These are phyloP conservation scores for Cicer pinnatifidum DNA, from an alignment of 306 rosid species.

Conservation along the genomic window DNA sequence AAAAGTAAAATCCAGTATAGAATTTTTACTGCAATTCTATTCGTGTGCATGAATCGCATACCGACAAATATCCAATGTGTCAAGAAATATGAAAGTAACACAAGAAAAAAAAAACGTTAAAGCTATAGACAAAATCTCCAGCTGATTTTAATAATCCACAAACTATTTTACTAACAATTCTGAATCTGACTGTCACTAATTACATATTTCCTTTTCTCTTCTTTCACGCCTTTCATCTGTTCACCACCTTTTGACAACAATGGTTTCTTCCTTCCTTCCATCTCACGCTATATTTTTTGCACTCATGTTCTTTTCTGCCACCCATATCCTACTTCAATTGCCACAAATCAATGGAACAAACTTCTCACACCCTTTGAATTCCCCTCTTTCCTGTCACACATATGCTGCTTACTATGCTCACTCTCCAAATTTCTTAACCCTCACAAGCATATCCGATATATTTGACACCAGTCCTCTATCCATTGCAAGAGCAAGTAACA, in stretches of 20 bases:
- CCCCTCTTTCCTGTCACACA: constrained; percentile 51
- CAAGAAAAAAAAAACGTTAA: background rate
- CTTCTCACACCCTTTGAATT: constrained; percentile 52
- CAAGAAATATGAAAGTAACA: background rate
- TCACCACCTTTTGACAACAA: constrained; percentile 32
- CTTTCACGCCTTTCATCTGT: constrained; percentile 9
- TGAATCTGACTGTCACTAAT: background rate
- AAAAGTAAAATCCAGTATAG: background rate
- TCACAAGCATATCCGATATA: constrained; percentile 53
- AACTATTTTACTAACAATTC: constrained; percentile 23
- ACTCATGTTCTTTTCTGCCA: constrained; percentile 41
- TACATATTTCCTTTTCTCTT: constrained; percentile 10
- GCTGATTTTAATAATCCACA: constrained; percentile 11
- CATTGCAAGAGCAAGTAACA: constrained; percentile 62
- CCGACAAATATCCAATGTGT: background rate
- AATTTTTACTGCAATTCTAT: constrained; percentile 31
- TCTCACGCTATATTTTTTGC: constrained; percentile 35
- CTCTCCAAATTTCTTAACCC: constrained; percentile 50
- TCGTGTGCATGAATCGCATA: constrained; percentile 5
- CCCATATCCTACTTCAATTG: constrained; percentile 42
- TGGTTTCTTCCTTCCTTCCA: constrained; percentile 47
- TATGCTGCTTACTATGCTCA: constrained; percentile 62
- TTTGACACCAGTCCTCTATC: constrained; percentile 53
- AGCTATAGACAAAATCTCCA: constrained; percentile 29
- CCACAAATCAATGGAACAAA: constrained; percentile 40